Base-by-base conservation (phyloP, 164 flowering plant species). In the Dillenia turbinata region DNA sequence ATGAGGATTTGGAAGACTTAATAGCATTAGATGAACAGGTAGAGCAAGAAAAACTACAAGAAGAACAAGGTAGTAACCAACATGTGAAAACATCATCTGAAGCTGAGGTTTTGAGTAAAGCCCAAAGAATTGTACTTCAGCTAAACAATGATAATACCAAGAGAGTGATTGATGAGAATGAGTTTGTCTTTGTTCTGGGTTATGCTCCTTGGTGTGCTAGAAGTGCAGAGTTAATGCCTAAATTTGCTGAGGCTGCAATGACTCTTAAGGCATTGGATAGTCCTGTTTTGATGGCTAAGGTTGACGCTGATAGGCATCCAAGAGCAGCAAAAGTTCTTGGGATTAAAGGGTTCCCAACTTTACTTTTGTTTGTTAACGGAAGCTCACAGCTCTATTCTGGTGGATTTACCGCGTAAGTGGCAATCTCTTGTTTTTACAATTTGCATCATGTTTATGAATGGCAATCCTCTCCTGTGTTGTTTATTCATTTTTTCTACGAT, bases 151-250 rank as follows among this genome's bases (percentile, higher is more conserved):
- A 88, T 12, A 85, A 77, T 44, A 62, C 77, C 10, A 78, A 78
- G 75, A 71, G 75, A 65, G 66, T 77, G 1, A 77, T 91, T 67
- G 85, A 83, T 22, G 75, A 54, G 49, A 83, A 85, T 74, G 90
- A 88, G 81, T 88, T 44, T 70, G 96, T 91, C 57, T 19, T 94
- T 63, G 78, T 94, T 53, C 71, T 94, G 73, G 98, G 98, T 10
- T 91, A 86, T 68, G 92, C 98, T 14, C 95, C 98, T 26, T 94
- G 98, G 97, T 85, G 92, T 61, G 64, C 65, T 3, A 81, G 94
- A 64, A 93, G 98, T 68, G 97, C 97, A 44, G 97, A 90, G 67
- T 56, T 89, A 12, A 93, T 93, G 98, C 98, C 98, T 12, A 78
- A 73, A 12, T 90, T 93, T 71, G 89, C 96, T 13, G 89, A 86